A percentile compares a stretch with the other conserved stretches of the same genome.
Conservation (phyloP, 371 early-diverging fungal genomes). For the Rhizopus delemar region DNA sequence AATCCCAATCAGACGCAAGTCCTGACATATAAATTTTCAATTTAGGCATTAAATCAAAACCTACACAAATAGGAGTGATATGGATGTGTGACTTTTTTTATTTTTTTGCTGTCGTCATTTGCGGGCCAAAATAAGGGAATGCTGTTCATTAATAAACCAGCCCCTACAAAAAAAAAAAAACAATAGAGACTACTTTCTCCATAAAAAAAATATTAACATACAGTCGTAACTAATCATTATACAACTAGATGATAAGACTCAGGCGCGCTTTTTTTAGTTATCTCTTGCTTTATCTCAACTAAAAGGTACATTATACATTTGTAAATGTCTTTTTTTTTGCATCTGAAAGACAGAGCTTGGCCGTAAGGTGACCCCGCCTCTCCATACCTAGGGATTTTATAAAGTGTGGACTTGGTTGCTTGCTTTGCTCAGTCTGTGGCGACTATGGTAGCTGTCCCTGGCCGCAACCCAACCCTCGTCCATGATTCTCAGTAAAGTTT, state of each 20-base stretch:
- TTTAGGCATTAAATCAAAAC: slow-evolving; percentile 8
- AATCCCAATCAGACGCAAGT: slow-evolving; percentile 1
- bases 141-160: no score
- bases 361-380: slow-evolving; percentile 23
- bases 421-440: slow-evolving; percentile 25
- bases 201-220: no score
- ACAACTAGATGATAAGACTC: no score
- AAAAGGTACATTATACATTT: no score
- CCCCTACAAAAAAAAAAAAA: no score
- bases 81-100: no score
- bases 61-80: slow-evolving; percentile 6
- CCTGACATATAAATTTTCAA: background rate
- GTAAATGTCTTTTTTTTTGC: slow-evolving; percentile 15
- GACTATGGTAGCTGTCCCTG: slow-evolving; percentile 24
- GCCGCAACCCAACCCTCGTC: slow-evolving; percentile 21
- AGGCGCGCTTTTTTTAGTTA: no score
- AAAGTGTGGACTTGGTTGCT: slow-evolving; percentile 26
- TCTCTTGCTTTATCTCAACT: no score
- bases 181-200: no score
- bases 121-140: no score
- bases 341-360: slow-evolving; percentile 18
- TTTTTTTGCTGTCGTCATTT: no score
- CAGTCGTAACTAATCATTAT: no score
- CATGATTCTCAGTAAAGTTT: slow-evolving; percentile 23
- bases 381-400: slow-evolving; percentile 20